phyloP scores from a whole-genome alignment of 129 eudicot species.

The Centrapalus pauciflorus region DNA sequence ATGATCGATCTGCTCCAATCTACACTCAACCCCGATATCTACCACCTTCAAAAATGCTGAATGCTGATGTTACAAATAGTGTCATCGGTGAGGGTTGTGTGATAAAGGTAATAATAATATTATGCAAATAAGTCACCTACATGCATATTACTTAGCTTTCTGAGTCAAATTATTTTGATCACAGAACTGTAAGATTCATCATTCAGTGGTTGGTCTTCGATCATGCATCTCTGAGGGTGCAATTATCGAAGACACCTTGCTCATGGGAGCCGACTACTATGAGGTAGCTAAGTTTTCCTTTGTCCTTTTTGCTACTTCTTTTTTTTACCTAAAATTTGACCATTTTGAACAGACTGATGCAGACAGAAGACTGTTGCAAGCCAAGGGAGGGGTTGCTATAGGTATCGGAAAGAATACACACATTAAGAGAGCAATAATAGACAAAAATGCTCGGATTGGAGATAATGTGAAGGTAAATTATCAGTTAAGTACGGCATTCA shows the following conservation, averaged over 20 bases:
- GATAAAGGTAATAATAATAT: conserved; percentile 48
- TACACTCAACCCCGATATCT: conserved; percentile 89
- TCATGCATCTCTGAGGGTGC: conserved; percentile 93
- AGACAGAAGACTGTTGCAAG: conserved; percentile 56
- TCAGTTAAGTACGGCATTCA: not conserved
- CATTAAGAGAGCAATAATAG: conserved; percentile 64
- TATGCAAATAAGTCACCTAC: not conserved
- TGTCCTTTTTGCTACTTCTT: not conserved
- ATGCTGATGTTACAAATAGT: conserved; percentile 88
- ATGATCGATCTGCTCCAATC: conserved; percentile 90
- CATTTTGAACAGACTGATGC: conserved; percentile 62
- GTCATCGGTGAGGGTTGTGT: conserved; percentile 97
- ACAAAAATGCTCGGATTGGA: conserved; percentile 44
- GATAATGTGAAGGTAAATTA: conserved; percentile 32
- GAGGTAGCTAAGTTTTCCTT: conserved; percentile 44
- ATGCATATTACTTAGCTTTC: no score
- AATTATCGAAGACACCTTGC: conserved; percentile 70
- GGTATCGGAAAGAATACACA: conserved; percentile 86
- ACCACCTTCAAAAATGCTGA: conserved; percentile 96
- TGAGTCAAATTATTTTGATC: not conserved
- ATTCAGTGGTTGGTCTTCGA: conserved; percentile 90
- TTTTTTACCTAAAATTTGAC: not conserved
- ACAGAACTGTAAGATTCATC: conserved; percentile 92
- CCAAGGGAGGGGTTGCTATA: conserved; percentile 77
- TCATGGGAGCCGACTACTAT: conserved; percentile 98